Conservation (phyloP, 1,284 basidiomycete species). For the Pseudozyma sp. region DNA sequence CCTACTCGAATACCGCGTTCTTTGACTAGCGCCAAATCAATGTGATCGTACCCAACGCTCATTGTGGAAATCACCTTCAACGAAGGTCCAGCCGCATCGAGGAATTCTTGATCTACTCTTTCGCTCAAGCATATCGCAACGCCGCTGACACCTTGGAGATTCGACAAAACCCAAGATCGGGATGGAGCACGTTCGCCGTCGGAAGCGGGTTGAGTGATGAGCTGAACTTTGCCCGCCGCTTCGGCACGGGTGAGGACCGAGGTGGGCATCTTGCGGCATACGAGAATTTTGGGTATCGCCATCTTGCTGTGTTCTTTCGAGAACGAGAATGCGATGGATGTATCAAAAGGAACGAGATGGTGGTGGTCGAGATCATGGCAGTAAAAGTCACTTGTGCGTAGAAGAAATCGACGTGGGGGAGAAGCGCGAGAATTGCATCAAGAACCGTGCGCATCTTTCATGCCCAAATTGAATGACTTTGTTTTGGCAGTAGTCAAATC, state of each 20-base stretch:
- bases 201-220: slow-evolving; percentile 79
- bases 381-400: neutral
- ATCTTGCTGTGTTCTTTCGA: slow-evolving; percentile 4
- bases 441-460: neutral
- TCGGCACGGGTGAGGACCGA: slow-evolving; percentile 28
- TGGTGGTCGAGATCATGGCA: neutral
- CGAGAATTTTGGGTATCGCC: slow-evolving; percentile 38
- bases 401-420: slow-evolving; percentile 17
- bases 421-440: neutral
- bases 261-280: slow-evolving; percentile 38
- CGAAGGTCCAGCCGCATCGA: slow-evolving; percentile 69
- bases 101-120: slow-evolving; percentile 74
- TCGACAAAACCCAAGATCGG: slow-evolving; percentile 82
- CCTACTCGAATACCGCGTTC: slow-evolving; percentile 80
- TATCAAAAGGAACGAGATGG: too few species aligned
- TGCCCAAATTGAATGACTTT: too few species aligned
- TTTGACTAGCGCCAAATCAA: slow-evolving; percentile 77
- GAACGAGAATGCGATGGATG: too few species aligned
- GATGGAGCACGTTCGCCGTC: slow-evolving; percentile 33
- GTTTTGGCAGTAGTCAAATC: too few species aligned
- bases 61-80: slow-evolving; percentile 88
- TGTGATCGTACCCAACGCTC: slow-evolving; percentile 77
- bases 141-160: slow-evolving; percentile 77
- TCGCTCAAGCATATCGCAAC: slow-evolving; percentile 80
- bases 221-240: slow-evolving; percentile 55